Evolutionary conservation across 2,329 filamentous ascomycete genomes (phyloP).

Genomic region (Phyllosticta capitalensis): DNA sequence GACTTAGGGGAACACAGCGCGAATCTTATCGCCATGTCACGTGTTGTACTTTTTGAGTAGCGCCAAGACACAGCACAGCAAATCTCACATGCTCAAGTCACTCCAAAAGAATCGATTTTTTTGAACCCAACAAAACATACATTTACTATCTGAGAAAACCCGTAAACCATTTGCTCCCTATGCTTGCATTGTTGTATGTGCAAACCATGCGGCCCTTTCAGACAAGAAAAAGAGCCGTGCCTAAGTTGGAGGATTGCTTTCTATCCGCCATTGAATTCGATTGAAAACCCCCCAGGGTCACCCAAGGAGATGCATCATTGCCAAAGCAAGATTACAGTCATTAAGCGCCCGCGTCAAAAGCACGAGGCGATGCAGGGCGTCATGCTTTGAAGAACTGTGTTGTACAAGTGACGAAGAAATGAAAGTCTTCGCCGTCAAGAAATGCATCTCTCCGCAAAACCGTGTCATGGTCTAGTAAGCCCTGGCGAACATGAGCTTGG

Average conservation of each 20-base stretch:
- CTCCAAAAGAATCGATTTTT: background rate
- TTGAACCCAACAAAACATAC: conserved; percentile 6
- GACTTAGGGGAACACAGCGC: background rate
- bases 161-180: conserved; percentile 10
- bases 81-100: background rate
- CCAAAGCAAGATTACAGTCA: conserved; percentile 29
- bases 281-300: background rate
- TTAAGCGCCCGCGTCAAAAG: conserved; percentile 21
- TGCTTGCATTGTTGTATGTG: conserved; percentile 12
- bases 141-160: conserved; percentile 11
- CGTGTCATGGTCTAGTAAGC: conserved; percentile 5
- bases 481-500: conserved; percentile 10
- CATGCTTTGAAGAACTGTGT: conserved; percentile 24
- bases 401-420: conserved; percentile 23
- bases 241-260: conserved; percentile 4
- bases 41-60: background rate
- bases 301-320: conserved; percentile 22
- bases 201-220: conserved; percentile 8
- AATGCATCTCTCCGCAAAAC: conserved; percentile 5
- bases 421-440: conserved; percentile 7
- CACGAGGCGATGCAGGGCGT: conserved; percentile 18
- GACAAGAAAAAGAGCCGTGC: background rate
- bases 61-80: background rate
- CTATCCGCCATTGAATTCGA: conserved; percentile 1
- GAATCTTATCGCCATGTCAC: conserved; percentile 3